Base-by-base conservation (phyloP, 768 basidiomycete genomes). In the Kwoniella sp. region DNA sequence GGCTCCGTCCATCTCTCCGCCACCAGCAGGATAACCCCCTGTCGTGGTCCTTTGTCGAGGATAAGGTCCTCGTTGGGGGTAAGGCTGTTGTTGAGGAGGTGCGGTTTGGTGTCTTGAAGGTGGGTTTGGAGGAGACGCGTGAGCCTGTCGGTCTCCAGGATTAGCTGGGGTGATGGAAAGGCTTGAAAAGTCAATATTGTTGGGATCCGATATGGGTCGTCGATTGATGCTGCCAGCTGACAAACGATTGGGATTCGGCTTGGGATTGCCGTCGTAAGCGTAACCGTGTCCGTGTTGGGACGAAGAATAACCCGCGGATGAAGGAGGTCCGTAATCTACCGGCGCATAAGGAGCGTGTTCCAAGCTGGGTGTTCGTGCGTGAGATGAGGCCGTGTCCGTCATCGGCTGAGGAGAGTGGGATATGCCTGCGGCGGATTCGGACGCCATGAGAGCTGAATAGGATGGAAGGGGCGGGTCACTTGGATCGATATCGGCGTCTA, bases 281-380 rank as follows among this genome's bases (percentile, higher is more conserved):
- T 47, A 54, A 9, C 9, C 29, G 40, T 58, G 52, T 44, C 49
- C 57, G 7, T 64, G 62, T 48, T 62, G 59, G 13, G 63, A 53
- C 44, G 65, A 53, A 27, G 54, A 24, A 26, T 58, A 53, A 5
- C 51, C 44, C 1, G 47, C 46, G 21, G 55, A 58, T n/a, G 53
- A 57, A 21, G 69, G 71, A 33, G 46, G 56, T 8, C 64, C 69
- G 48, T 77, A 77, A 53, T 76, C 74, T 19, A 77, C 76, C 3
- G 76, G 76, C 17, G 76, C 69, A 46, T 70, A 77, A 0, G 76
- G 72, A 2, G 74, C 58, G 1, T 69, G 65, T 21, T 77, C 76
- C 9, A 69, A 22, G 24, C 60, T 66, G 13, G 73, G 68, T 17
- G 46, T 51, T 9, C 75, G 67, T 17, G 47, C 52, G 51, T 73